These are phyloP conservation scores for Sphaerulina musiva DNA, from an alignment of 2,329 filamentous ascomycete genomes.

Conservation along the genomic window DNA sequence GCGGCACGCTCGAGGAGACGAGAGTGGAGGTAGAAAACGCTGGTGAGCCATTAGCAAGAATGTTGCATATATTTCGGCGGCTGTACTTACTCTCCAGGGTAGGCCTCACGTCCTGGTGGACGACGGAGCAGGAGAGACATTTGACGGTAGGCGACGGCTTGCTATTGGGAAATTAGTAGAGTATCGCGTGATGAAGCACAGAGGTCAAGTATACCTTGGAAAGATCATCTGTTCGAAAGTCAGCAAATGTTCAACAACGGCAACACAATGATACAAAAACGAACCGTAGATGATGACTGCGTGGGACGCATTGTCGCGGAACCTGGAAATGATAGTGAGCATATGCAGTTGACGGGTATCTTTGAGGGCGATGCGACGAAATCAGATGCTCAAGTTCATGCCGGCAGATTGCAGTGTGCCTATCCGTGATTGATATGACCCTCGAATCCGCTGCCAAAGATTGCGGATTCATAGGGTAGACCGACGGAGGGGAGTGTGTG, in stretches of 20 bases:
- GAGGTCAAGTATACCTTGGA: conserved; percentile 54
- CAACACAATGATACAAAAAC: neutral
- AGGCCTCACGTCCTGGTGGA: conserved; percentile 97
- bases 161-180: conserved; percentile 51
- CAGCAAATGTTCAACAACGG: neutral
- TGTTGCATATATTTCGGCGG: neutral
- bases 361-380: no score
- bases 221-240: conserved; percentile 58
- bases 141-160: conserved; percentile 69
- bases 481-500: no score
- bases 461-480: no score
- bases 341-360: neutral
- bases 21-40: conserved; percentile 97
- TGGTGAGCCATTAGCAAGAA: conserved; percentile 27
- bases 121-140: conserved; percentile 98
- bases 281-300: neutral
- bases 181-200: neutral
- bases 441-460: no score
- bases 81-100: conserved; percentile 74
- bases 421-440: no score
- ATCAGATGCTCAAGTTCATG: no score
- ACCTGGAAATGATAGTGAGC: conserved; percentile 36
- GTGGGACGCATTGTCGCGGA: conserved; percentile 66
- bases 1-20: conserved; percentile 98
- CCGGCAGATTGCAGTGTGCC: no score